These are phyloP conservation scores for Glycyrrhiza uralensis DNA, from an alignment of 306 rosid species.

Conservation along the genomic window DNA sequence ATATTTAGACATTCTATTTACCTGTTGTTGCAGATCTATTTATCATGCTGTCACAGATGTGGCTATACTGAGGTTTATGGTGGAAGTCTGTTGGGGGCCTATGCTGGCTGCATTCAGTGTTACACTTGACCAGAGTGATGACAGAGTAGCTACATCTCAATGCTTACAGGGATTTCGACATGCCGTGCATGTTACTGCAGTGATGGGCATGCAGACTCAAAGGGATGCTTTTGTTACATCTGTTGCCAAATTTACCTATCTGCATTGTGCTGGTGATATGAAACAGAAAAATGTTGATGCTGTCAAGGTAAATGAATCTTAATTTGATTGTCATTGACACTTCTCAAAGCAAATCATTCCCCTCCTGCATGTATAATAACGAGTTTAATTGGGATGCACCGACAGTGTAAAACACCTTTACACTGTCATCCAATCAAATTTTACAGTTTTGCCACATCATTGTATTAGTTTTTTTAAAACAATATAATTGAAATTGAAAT, in stretches of 20 bases:
- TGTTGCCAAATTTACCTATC: slow-evolving; percentile 93
- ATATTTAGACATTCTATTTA: slow-evolving; percentile 21
- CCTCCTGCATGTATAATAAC: no score
- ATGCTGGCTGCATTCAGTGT: slow-evolving; percentile 98
- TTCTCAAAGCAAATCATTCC: slow-evolving; percentile 13
- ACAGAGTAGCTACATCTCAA: slow-evolving; percentile 83
- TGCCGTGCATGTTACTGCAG: slow-evolving; percentile 93
- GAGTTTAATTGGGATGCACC: no score
- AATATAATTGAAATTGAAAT: no score
- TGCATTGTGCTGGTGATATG: slow-evolving; percentile 99
- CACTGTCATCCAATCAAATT: no score
- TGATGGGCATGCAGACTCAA: slow-evolving; percentile 98
- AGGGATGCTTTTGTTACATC: slow-evolving; percentile 98
- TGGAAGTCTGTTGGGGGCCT: slow-evolving; percentile 99
- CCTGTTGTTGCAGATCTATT: slow-evolving; percentile 64
- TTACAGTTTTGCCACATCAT: no score
- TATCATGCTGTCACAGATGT: slow-evolving; percentile 91
- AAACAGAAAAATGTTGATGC: slow-evolving; percentile 99
- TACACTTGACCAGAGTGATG: slow-evolving; percentile 98
- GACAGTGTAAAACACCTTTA: no score
- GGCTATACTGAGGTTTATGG: slow-evolving; percentile 96
- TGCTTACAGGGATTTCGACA: slow-evolving; percentile 88
- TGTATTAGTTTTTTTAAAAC: no score
- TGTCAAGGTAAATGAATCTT: slow-evolving; percentile 69
- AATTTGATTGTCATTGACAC: slow-evolving; percentile 11